Evolutionary conservation across 2,329 filamentous ascomycete species (phyloP).

Genomic region (Domatiomyces globalis): DNA sequence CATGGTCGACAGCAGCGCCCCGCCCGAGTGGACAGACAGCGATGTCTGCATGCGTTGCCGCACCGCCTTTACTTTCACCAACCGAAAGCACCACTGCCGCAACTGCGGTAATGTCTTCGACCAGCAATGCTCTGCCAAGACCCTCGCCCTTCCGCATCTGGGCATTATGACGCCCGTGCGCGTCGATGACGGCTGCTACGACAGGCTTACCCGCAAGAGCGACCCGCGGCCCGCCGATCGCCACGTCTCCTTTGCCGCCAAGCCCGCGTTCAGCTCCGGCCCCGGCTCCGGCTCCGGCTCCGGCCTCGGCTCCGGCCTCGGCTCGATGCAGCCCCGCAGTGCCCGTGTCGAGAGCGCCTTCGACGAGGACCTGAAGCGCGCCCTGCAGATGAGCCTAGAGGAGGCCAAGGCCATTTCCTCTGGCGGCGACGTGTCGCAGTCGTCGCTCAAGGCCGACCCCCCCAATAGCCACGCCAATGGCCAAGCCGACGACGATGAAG

Average conservation of each 20-base stretch:
- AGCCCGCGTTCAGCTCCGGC: slow-evolving; percentile 30
- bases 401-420: slow-evolving; percentile 62
- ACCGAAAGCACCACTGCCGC: slow-evolving; percentile 93
- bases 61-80: slow-evolving; percentile 91
- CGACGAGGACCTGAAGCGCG: slow-evolving; percentile 86
- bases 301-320: slow-evolving; percentile 28
- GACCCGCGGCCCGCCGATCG: slow-evolving; percentile 22
- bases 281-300: too few relatives aligned
- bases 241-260: slow-evolving; percentile 31
- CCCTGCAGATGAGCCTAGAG: slow-evolving; percentile 91
- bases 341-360: slow-evolving; percentile 81
- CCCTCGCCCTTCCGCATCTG: slow-evolving; percentile 73
- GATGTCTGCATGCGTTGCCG: slow-evolving; percentile 98
- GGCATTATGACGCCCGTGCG: slow-evolving; percentile 83
- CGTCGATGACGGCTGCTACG: slow-evolving; percentile 91
- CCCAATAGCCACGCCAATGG: slow-evolving; percentile 31
- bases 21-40: slow-evolving; percentile 93
- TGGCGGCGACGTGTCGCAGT: slow-evolving; percentile 56
- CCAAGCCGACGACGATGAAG: slow-evolving; percentile 50
- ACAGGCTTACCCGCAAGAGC: slow-evolving; percentile 63
- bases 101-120: slow-evolving; percentile 98
- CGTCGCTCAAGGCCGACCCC: slow-evolving; percentile 27
- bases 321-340: slow-evolving; percentile 83
- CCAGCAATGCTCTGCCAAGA: slow-evolving; percentile 83
- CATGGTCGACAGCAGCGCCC: slow-evolving; percentile 94